Evolutionary conservation across 768 basidiomycete species (phyloP).

Genomic region (Rhodocollybia butyracea): DNA sequence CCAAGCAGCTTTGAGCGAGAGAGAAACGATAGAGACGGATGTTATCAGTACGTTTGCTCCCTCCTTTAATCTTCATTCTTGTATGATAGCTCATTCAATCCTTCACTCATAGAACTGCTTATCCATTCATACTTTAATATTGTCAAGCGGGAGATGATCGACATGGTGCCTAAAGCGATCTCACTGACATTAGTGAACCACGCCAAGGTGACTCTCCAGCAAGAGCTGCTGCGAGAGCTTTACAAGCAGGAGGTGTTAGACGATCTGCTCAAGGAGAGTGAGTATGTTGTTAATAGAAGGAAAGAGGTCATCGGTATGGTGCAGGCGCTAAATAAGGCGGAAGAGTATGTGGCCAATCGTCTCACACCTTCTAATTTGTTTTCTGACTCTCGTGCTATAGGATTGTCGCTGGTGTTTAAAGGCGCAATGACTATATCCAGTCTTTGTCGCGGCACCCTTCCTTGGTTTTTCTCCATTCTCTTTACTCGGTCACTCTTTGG

Average conservation of each 20-base stretch:
- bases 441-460: background rate
- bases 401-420: conserved; percentile 64
- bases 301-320: conserved; percentile 96
- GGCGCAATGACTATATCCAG: background rate
- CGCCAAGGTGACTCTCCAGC: conserved; percentile 93
- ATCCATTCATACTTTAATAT: conserved; percentile 98
- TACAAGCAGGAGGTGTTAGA: conserved; percentile 97
- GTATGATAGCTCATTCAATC: background rate
- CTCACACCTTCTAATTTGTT: conserved; percentile 1
- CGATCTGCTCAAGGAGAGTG: conserved; percentile 92
- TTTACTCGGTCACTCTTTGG: background rate
- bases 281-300: conserved; percentile 82
- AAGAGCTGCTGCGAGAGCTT: conserved; percentile 90
- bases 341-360: conserved; percentile 64
- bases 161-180: conserved; percentile 98
- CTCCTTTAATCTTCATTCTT: background rate
- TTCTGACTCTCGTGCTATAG: conserved; percentile 26
- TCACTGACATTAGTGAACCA: conserved; percentile 86
- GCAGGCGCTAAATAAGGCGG: conserved; percentile 91
- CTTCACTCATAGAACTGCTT: conserved; percentile 67
- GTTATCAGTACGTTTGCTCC: conserved; percentile 82
- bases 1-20: conserved; percentile 85
- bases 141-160: conserved; percentile 98
- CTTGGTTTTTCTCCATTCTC: background rate
- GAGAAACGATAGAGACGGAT: conserved; percentile 98